Percentiles rank a stretch among this genome's conserved stretches.
phyloP scores from a whole-genome alignment of 2,329 filamentous ascomycete species.

The Sporothrix luriei region DNA sequence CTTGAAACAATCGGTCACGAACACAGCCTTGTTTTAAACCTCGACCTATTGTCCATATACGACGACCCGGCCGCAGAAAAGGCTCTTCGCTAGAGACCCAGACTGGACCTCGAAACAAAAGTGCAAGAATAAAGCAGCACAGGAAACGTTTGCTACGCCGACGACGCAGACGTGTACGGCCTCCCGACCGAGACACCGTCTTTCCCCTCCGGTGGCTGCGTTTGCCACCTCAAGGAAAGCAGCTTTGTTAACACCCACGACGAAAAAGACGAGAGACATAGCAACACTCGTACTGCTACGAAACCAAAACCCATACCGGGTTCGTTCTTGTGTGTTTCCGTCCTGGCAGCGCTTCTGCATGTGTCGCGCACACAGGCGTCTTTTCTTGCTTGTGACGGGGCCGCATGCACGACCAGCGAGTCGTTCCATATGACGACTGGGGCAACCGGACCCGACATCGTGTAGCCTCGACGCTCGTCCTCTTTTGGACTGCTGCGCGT shows the following conservation, averaged over 20 bases:
- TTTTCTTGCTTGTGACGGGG: slow-evolving; percentile 28
- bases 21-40: slow-evolving; percentile 8
- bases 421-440: slow-evolving; percentile 46
- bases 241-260: not conserved
- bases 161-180: not conserved
- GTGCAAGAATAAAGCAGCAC: not conserved
- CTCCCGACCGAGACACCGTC: not conserved
- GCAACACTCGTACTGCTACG: slow-evolving; percentile 20
- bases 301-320: not conserved
- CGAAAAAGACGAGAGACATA: slow-evolving; percentile 23
- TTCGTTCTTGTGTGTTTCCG: not conserved
- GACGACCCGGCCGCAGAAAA: slow-evolving; percentile 25
- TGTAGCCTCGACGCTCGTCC: slow-evolving; percentile 42
- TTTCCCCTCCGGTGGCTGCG: not conserved
- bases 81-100: not conserved
- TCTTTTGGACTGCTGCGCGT: slow-evolving; percentile 22
- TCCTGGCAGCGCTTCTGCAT: not conserved
- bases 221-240: not conserved
- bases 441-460: slow-evolving; percentile 39
- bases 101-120: not conserved
- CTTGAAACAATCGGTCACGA: slow-evolving; percentile 10
- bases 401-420: slow-evolving; percentile 33
- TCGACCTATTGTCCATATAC: slow-evolving; percentile 7
- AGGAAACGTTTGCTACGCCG: not conserved
- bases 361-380: not conserved